Evolutionary conservation across 208 protist genomes (phyloP), one percentile per base, ranked within the genome.

Genomic region (Balamuthia mandrillaris): DNA sequence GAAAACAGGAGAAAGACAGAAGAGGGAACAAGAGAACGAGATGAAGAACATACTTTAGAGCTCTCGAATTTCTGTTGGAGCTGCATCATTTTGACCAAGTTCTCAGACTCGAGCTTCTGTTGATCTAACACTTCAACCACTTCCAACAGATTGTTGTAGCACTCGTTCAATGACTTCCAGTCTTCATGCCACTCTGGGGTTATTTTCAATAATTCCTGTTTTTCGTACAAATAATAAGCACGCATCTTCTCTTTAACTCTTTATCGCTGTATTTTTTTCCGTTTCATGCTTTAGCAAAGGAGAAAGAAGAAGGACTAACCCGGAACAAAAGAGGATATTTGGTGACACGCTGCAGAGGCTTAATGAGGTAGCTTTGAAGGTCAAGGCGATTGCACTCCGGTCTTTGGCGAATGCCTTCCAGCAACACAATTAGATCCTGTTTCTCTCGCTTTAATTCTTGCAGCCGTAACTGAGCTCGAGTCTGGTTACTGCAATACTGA

Each of bases 401-500:
- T 31, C 27, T 14, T 12, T 79, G 29, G 6, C 47, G 39, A 24
- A 79, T 79, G 45, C 58, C 70, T 39, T 75, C 70, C 10, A 79
- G 70, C 47, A 60, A 9, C 6, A 35, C 45, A 16, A 41, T 27
- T 3, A 72, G 63, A 5, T 72, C 37, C 31, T 33, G 63, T 41
- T 72, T 72, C 21, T 18, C 47, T 3, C 58, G 29, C 51, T 79
- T 79, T 10, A 79, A 37, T 47, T 79, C 70, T 47, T 79, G 27
- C 10, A 79, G 39, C 0, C 70, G 39, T 31, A 16, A 27, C n/a
- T 24, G 29, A 16, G 70, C 70, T 29, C 24, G 31, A n/a, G 70
- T 35, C 44, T 79, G 70, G 35, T 79, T 79, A 21, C 45, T 35
- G 51, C 70, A 79, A 33, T 79, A 79, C 70, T 79, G 44, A 5